Conservation (phyloP, 805 yeast species). For the Suhomyces prunicola region DNA sequence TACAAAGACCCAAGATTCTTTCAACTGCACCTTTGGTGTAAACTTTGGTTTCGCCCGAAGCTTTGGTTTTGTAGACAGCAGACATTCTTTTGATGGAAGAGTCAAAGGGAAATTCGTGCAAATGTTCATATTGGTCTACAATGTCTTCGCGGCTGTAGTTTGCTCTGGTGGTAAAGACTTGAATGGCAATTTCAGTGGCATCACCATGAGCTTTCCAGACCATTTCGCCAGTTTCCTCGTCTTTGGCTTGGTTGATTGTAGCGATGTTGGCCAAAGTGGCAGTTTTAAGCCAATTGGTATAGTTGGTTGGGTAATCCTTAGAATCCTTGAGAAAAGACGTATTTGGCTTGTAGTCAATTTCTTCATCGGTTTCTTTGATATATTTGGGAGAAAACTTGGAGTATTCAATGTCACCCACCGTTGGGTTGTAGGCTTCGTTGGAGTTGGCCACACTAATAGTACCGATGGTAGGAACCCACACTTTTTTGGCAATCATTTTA, state of each 20-base stretch:
- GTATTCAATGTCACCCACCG: constrained; percentile 47
- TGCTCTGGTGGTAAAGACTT: constrained; percentile 66
- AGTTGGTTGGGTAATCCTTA: constrained; percentile 21
- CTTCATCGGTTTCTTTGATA: constrained; percentile 36
- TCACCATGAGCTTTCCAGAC: constrained; percentile 82
- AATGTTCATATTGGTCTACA: constrained; percentile 35
- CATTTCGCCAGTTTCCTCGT: constrained; percentile 38
- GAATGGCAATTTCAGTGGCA: constrained; percentile 87
- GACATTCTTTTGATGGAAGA: constrained; percentile 73
- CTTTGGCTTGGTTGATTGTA: constrained; percentile 48
- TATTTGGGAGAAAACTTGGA: constrained; percentile 34
- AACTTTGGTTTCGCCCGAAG: constrained; percentile 24
- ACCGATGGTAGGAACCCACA: constrained; percentile 66
- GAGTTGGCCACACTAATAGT: constrained; percentile 52
- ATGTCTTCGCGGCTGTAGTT: constrained; percentile 45
- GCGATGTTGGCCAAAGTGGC: constrained; percentile 84
- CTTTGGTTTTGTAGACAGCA: constrained; percentile 42
- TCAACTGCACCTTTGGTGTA: constrained; percentile 79
- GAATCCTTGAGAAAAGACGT: constrained; percentile 15
- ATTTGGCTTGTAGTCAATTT: constrained; percentile 24
- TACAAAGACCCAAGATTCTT: constrained; percentile 56
- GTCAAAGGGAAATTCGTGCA: constrained; percentile 72
- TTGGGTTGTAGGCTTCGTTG: constrained; percentile 63
- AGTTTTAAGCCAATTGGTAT: constrained; percentile 53
- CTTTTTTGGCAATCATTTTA: constrained; percentile 68